phyloP scores from a whole-genome alignment of 495 filamentous ascomycete species.

The Xylaria telfairii region DNA sequence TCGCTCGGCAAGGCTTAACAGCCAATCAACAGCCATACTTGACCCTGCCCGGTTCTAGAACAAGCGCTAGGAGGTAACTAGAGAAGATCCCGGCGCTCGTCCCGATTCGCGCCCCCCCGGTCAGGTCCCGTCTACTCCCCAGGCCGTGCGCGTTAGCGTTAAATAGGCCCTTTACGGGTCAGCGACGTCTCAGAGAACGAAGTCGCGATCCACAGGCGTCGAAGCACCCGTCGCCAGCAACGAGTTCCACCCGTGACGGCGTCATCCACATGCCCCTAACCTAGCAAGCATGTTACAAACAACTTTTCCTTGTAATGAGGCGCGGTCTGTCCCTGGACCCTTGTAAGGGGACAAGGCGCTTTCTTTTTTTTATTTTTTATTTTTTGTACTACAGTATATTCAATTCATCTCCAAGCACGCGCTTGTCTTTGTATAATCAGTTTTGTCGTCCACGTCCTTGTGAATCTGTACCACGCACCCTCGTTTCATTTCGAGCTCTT shows the following conservation, averaged over 20 bases:
- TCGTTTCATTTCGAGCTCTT: constrained; percentile 16
- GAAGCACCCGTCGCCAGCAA: constrained; percentile 7
- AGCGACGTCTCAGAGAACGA: neutral
- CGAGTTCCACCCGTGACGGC: constrained; percentile 12
- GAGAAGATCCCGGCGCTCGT: neutral
- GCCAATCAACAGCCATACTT: constrained; percentile 8
- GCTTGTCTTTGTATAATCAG: neutral
- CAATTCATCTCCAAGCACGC: neutral
- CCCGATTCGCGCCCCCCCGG: constrained; percentile 14
- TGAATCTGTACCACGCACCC: neutral
- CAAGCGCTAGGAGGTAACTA: neutral
- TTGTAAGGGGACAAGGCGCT: neutral
- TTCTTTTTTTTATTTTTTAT: neutral
- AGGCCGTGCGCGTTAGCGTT: neutral
- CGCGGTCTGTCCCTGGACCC: neutral
- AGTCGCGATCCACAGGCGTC: constrained; percentile 10
- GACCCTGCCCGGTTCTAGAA: constrained; percentile 10
- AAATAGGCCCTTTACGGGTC: constrained; percentile 8
- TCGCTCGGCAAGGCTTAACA: neutral
- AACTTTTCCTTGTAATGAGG: constrained; percentile 8
- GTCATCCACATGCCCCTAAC: constrained; percentile 13
- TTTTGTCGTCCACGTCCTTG: neutral
- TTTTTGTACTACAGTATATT: neutral
- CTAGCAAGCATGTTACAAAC: constrained; percentile 10
- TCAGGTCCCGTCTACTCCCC: neutral